A percentile compares a stretch with the other conserved stretches of the same genome.
phyloP scores from a whole-genome alignment of 768 basidiomycete species.

The Tubosaeta sp. region DNA sequence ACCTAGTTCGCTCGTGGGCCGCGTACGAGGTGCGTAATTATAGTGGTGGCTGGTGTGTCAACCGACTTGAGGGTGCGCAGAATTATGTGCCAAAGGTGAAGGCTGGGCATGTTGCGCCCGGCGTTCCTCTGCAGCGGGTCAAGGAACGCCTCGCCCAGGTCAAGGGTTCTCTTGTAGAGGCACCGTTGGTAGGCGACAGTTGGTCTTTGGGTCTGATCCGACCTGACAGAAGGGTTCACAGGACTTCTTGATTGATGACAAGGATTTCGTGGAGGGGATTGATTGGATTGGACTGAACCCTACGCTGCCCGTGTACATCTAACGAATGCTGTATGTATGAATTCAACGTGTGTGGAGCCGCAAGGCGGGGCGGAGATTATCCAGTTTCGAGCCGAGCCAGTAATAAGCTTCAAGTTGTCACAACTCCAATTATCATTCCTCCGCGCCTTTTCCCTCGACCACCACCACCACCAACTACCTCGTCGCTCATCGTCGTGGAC shows the following conservation, averaged over 20 bases:
- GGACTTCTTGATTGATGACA: slow-evolving; percentile 85
- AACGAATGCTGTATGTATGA: background rate
- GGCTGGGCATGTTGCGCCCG: slow-evolving; percentile 76
- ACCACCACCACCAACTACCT: slow-evolving; percentile 6
- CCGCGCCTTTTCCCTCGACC: background rate
- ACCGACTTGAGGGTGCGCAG: slow-evolving; percentile 35
- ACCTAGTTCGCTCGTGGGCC: slow-evolving; percentile 74
- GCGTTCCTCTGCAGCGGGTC: slow-evolving; percentile 59
- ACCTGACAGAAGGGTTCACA: slow-evolving; percentile 25
- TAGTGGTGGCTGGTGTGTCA: background rate
- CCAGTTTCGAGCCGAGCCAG: slow-evolving; percentile 2
- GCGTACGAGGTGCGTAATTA: slow-evolving; percentile 62
- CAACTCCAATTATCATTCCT: background rate
- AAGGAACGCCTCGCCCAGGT: slow-evolving; percentile 73
- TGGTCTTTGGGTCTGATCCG: background rate
- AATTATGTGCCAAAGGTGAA: slow-evolving; percentile 71
- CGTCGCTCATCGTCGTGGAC: slow-evolving; percentile 12
- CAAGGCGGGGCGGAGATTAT: slow-evolving; percentile 20
- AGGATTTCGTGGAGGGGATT: slow-evolving; percentile 61
- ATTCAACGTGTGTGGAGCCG: background rate
- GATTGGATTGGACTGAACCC: slow-evolving; percentile 77
- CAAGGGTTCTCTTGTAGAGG: slow-evolving; percentile 70
- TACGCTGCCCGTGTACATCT: slow-evolving; percentile 77
- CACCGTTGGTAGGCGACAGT: slow-evolving; percentile 53
- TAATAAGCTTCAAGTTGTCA: slow-evolving; percentile 9